Evolutionary conservation across 345 rosid species (phyloP), one percentile per base, ranked within the genome.

Genomic region (Gossypium thurberi): DNA sequence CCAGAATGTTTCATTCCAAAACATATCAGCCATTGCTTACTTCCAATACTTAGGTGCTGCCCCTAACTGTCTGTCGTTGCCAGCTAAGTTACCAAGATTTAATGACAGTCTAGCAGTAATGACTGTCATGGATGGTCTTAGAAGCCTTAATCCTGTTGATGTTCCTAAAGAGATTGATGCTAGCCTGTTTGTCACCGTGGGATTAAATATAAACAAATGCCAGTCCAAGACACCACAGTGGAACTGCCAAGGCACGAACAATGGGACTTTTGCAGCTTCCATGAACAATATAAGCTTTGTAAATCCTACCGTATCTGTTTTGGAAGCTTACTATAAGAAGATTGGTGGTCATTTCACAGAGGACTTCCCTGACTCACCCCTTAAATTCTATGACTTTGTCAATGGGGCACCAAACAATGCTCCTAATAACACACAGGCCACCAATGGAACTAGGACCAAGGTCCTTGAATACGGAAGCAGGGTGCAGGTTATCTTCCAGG

Each of bases 281-380:
- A 87, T 93, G 93, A 93, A 91, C 85, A 93, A 93, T 77, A 74
- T 88, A 61, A 88, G 87, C 79, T 93, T 93, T 77, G 14, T 85
- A 7, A 78, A 84, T 78, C 98, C 98, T 18, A 78, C 73, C 10
- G 44, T 89, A 37, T 87, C 98, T 2, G 62, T 89, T 55, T 77
- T 93, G 71, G 98, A 93, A 81, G 90, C 95, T 50, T 91, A 87
- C 55, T 87, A 93, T 81, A 82, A 83, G 75, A 74, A 87, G 43
- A 79, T 87, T 69, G 82, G 82, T 42, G 92, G 93, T 1, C 69
- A 82, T 58, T 91, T 88, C 85, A 93, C 90, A 1, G 81, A 81
- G 26, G 93, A 91, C 65, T 91, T 93, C 60, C 97, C 97, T 21
- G 91, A 64, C 0, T 78, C 77, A 8, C 98, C 98, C 20, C 85